Conservation (phyloP, 1,284 basidiomycete species). For the Rhodotorula sp. region DNA sequence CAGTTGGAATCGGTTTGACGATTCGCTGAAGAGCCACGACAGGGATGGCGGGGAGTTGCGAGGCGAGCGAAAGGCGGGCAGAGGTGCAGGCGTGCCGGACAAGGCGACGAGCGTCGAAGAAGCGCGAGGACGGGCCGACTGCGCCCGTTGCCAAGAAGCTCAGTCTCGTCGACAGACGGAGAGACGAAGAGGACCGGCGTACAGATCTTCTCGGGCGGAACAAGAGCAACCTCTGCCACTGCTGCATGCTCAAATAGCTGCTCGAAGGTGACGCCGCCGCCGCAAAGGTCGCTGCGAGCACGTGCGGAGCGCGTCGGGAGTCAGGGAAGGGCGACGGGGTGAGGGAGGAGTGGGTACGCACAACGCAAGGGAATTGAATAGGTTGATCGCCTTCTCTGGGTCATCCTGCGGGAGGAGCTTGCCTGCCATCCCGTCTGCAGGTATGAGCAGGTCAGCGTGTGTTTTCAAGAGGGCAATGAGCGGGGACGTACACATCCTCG, state of each 20-base stretch:
- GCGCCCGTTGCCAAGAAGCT: accelerated
- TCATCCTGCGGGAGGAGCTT: slow-evolving; percentile 11
- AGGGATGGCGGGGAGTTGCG: neutral
- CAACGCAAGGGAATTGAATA: slow-evolving; percentile 27
- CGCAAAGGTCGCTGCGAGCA: slow-evolving; percentile 13
- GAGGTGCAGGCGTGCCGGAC: slow-evolving; percentile 11
- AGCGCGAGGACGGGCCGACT: slow-evolving; percentile 5
- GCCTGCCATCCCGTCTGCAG: slow-evolving; percentile 1
- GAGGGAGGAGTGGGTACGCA: neutral
- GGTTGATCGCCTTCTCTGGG: slow-evolving; percentile 16
- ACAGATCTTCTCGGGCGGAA: slow-evolving; percentile 18
- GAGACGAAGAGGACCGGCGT: neutral
- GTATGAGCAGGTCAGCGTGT: neutral
- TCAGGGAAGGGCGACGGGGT: neutral
- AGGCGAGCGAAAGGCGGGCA: neutral
- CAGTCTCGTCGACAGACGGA: too few species aligned
- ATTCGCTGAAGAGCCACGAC: neutral
- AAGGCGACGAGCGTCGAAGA: slow-evolving; percentile 8
- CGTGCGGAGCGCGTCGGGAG: neutral
- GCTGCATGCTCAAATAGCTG: slow-evolving; percentile 10
- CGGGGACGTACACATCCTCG: slow-evolving; percentile 9
- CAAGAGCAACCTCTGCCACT: slow-evolving; percentile 9
- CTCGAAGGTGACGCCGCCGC: slow-evolving; percentile 8
- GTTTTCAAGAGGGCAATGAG: neutral
- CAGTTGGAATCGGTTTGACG: slow-evolving; percentile 6